phyloP scores from a whole-genome alignment of 768 basidiomycete species.

The Boletus rubroflammeus region DNA sequence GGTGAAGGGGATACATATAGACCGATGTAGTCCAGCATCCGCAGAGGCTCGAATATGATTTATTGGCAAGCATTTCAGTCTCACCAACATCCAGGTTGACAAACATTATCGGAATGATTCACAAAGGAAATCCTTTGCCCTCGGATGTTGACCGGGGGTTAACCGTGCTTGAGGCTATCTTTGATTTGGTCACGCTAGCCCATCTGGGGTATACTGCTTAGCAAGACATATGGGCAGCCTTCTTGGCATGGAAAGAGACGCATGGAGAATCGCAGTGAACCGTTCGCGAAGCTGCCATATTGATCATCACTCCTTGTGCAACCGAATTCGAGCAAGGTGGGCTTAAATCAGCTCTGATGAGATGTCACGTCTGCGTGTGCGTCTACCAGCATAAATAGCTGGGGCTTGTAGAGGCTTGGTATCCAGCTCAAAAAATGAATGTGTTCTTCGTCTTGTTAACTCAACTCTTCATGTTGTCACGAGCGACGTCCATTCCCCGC shows the following conservation, averaged over 20 bases:
- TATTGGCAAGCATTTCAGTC: conserved; percentile 13
- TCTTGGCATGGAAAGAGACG: not conserved
- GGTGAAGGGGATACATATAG: conserved; percentile 27
- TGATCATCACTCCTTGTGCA: not conserved
- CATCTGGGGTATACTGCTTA: not conserved
- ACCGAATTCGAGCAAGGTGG: not conserved
- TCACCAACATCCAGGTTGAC: conserved; percentile 1
- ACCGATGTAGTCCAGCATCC: conserved; percentile 21
- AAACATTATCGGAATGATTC: not conserved
- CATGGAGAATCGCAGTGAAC: not conserved
- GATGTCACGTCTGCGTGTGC: not conserved
- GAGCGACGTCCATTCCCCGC: conserved; percentile 12
- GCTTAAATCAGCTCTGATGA: not conserved
- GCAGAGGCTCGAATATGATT: conserved; percentile 13
- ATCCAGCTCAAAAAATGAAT: not conserved
- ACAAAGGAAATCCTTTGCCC: not conserved
- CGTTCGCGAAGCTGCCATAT: not conserved
- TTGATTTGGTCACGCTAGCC: not conserved
- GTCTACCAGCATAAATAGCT: conserved; percentile 15
- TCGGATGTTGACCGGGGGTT: not conserved
- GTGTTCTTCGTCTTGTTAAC: conserved; percentile 20
- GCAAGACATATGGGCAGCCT: not conserved
- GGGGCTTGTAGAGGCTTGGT: not conserved
- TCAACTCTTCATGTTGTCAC: conserved; percentile 19
- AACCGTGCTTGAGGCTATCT: not conserved